Evolutionary conservation across 2,329 filamentous ascomycete genomes (phyloP), one percentile per base, ranked within the genome.

Genomic region (Parastagonospora avenae): DNA sequence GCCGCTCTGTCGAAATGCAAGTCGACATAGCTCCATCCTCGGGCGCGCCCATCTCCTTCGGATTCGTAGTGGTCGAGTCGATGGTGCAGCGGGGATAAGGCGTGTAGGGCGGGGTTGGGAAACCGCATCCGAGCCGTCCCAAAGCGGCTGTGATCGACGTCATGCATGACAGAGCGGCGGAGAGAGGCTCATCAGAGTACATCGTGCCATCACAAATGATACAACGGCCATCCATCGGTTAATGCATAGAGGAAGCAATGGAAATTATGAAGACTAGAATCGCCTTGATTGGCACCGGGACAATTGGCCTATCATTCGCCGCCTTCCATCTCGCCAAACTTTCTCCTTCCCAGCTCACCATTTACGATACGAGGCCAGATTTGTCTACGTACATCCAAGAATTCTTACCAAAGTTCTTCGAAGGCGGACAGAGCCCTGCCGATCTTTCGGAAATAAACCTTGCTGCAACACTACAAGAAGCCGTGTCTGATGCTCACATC

Each of bases 271-370:
- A 40, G n/a, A 14, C 65, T 5, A 59, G 52, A 7, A 76, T 79
- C 41, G 73, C 76, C 12, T 58, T 79, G 16, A 71, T 80, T 31
- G 77, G 77, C 39, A 70, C 74, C 59, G 77, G 78, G 38, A 80
- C 77, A 3, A 85, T 85, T 37, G 82, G 82, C 30, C 76, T 84
- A 38, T 83, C 81, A 16, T 83, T 84, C 64, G 77, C 79, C 8
- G 79, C 81, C 24, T 77, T 83, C 16, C 81, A 84, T 55, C 72
- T 84, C 24, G 66, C 72, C 4, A 75, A 79, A 49, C 70, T 73
- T 6, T 63, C 70, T 14, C 63, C 71, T 27, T 67, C 63, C 2
- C 64, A 70, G 11, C 69, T 84, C 40, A 77, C 75, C 33, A 77
- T 84, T 58, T 79, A 76, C 68, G 81, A 84, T 56, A 78, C 77